Conservation (phyloP, 1,284 basidiomycete genomes). For the Melampsora abietis-canadensis region DNA sequence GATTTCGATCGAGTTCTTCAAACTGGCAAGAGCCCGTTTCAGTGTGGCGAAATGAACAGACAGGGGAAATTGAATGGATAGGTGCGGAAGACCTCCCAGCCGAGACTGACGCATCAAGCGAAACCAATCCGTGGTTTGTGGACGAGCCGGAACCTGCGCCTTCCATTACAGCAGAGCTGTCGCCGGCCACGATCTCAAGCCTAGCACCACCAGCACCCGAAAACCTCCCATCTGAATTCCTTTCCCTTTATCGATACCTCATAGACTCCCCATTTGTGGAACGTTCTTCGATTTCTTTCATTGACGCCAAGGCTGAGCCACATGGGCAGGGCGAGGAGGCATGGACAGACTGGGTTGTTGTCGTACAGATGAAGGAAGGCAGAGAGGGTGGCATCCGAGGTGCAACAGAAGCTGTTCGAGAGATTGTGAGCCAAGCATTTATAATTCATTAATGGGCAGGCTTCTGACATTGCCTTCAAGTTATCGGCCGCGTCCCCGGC, state of each 20-base stretch:
- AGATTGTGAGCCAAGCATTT: slow-evolving; percentile 45
- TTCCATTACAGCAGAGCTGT: background rate
- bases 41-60: background rate
- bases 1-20: background rate
- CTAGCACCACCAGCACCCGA: slow-evolving; percentile 45
- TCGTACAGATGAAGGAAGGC: slow-evolving; percentile 46
- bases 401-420: slow-evolving; percentile 47
- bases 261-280: slow-evolving; percentile 49
- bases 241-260: slow-evolving; percentile 47
- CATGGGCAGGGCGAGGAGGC: slow-evolving; percentile 47
- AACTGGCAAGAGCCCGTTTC: slow-evolving; percentile 7
- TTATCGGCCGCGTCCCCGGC: slow-evolving; percentile 44
- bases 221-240: slow-evolving; percentile 45
- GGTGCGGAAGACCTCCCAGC: background rate
- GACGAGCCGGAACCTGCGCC: slow-evolving; percentile 17
- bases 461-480: slow-evolving; percentile 43
- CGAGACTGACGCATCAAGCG: background rate
- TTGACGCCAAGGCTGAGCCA: slow-evolving; percentile 46
- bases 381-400: slow-evolving; percentile 49
- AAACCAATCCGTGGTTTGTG: slow-evolving; percentile 28
- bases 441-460: slow-evolving; percentile 41
- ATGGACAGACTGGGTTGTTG: slow-evolving; percentile 51
- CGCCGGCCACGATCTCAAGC: background rate
- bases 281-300: slow-evolving; percentile 46
- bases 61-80: slow-evolving; percentile 1